Percentiles rank a stretch among this genome's conserved stretches.
phyloP scores from a whole-genome alignment of 768 basidiomycete species.

The Trametes coccinea region DNA sequence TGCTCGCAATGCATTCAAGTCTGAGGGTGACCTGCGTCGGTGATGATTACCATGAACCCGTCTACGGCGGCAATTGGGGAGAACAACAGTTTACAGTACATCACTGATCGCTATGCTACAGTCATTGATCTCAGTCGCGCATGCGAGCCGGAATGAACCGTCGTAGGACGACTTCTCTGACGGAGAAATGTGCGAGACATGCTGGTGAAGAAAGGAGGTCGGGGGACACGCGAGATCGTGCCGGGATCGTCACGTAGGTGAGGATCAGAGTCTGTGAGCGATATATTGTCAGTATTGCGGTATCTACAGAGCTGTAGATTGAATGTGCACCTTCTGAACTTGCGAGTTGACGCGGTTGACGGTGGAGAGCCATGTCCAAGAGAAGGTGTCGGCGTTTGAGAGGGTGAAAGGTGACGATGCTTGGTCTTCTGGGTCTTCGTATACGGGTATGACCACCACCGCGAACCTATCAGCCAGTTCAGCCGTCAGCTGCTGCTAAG shows the following conservation, averaged over 20 bases:
- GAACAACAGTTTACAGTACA: background rate
- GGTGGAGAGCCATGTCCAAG: conserved; percentile 97
- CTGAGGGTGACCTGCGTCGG: too few species aligned
- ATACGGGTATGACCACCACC: conserved; percentile 85
- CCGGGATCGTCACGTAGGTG: conserved; percentile 90
- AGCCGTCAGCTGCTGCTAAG: background rate
- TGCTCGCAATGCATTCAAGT: background rate
- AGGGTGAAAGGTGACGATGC: conserved; percentile 61
- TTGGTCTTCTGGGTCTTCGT: conserved; percentile 79
- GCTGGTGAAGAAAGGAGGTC: conserved; percentile 66
- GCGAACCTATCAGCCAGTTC: conserved; percentile 66
- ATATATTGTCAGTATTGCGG: background rate
- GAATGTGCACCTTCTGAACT: conserved; percentile 79
- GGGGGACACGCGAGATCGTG: conserved; percentile 54
- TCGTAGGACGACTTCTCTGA: conserved; percentile 81
- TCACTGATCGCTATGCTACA: background rate
- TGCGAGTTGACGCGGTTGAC: conserved; percentile 96
- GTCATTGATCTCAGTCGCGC: conserved; percentile 64
- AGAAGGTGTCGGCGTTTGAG: conserved; percentile 68
- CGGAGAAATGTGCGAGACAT: conserved; percentile 72
- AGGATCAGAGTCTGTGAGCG: conserved; percentile 79
- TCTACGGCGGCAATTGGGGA: background rate
- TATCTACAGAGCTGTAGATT: background rate
- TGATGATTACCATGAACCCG: too few species aligned
- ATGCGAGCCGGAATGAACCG: conserved; percentile 91